Percentiles rank a stretch among this genome's conserved stretches.
Evolutionary conservation across 768 basidiomycete genomes (phyloP).

Genomic region (Boletus huronensis): DNA sequence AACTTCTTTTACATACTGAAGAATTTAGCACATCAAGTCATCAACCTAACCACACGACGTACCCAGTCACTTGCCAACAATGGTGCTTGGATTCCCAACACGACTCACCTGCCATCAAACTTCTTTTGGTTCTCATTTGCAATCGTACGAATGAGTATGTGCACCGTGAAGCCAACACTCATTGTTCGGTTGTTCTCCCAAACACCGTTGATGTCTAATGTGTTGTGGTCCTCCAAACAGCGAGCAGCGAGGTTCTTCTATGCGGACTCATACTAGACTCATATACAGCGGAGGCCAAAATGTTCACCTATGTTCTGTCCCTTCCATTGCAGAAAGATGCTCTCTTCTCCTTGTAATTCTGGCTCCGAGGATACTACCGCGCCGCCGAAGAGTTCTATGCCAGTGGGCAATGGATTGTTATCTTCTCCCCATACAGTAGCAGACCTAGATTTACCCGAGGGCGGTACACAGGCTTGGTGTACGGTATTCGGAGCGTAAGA

Average conservation of each 20-base stretch:
- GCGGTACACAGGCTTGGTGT: conserved; percentile 24
- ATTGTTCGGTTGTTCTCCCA: background rate
- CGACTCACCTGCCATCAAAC: background rate
- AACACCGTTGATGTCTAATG: background rate
- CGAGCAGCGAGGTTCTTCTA: background rate
- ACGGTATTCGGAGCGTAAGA: conserved; percentile 26
- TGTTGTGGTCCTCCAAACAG: background rate
- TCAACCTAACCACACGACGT: background rate
- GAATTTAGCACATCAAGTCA: background rate
- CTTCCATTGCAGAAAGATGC: background rate
- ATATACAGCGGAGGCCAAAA: background rate
- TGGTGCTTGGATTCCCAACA: background rate
- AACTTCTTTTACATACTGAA: background rate
- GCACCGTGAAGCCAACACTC: too few relatives aligned
- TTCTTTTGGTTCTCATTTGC: background rate
- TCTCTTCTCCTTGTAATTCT: background rate
- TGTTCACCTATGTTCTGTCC: background rate
- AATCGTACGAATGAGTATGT: background rate
- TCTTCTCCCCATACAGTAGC: background rate
- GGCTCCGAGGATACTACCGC: background rate
- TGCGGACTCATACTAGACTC: background rate
- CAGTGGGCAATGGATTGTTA: background rate
- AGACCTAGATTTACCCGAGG: conserved; percentile 7
- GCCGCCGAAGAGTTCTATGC: background rate
- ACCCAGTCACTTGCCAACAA: background rate